phyloP scores from a whole-genome alignment of 176 grass and related monocot species.

The Musa acuminata region DNA sequence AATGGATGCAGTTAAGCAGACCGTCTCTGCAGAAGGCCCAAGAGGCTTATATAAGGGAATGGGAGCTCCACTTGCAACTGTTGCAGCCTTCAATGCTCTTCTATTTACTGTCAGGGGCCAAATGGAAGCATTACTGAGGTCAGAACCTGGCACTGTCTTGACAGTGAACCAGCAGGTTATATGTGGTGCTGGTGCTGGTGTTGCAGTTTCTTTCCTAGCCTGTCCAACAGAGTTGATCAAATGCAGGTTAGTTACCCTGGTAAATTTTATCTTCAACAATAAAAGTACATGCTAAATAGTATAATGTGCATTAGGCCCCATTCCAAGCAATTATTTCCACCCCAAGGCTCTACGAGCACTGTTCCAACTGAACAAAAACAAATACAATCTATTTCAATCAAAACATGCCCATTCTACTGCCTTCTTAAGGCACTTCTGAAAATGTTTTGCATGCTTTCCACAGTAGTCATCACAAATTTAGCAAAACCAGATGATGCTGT shows the following conservation, averaged over 20 bases:
- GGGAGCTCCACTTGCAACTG: constrained; percentile 78
- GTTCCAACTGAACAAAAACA: background rate
- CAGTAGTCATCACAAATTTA: too few relatives aligned
- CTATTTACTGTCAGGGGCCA: constrained; percentile 72
- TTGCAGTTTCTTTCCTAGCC: constrained; percentile 64
- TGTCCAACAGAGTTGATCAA: constrained; percentile 82
- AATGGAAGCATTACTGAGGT: constrained; percentile 53
- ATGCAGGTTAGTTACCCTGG: constrained; percentile 43
- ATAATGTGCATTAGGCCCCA: too few relatives aligned
- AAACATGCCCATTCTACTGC: too few relatives aligned
- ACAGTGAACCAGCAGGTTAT: constrained; percentile 51
- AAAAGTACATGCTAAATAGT: too few relatives aligned
- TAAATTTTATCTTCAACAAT: too few relatives aligned
- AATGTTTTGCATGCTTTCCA: too few relatives aligned
- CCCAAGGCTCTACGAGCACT: background rate
- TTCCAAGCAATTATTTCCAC: too few relatives aligned
- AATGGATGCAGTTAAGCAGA: constrained; percentile 54
- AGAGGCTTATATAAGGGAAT: constrained; percentile 84
- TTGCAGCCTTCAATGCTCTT: constrained; percentile 72
- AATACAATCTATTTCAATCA: background rate
- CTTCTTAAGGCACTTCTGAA: too few relatives aligned
- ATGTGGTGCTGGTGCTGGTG: constrained; percentile 59
- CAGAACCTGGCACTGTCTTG: constrained; percentile 38
- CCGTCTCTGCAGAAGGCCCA: constrained; percentile 45
- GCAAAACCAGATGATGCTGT: too few relatives aligned